phyloP scores from a whole-genome alignment of 2,329 filamentous ascomycete species.

The Talaromyces verruculosus region DNA sequence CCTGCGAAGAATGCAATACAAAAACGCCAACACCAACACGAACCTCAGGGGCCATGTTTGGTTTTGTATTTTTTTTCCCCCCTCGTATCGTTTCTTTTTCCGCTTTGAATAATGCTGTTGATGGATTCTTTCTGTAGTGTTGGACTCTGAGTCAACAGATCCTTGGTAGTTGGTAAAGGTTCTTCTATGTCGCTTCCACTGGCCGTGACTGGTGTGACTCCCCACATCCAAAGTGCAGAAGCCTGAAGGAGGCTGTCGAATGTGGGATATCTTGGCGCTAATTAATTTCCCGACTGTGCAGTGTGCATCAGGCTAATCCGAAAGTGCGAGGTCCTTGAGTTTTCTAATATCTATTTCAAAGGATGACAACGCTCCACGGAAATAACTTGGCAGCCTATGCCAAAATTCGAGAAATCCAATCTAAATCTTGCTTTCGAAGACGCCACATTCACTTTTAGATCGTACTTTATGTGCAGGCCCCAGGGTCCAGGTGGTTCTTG shows the following conservation, averaged over 20 bases:
- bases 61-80: neutral
- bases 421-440: neutral
- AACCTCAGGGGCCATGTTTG: slow-evolving; percentile 24
- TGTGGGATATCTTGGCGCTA: neutral
- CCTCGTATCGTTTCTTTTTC: neutral
- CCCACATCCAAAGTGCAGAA: neutral
- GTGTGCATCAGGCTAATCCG: neutral
- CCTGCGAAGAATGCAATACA: slow-evolving; percentile 40
- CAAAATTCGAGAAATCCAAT: neutral
- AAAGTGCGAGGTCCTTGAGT: neutral
- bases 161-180: neutral
- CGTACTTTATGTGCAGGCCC: neutral
- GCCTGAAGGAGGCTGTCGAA: no score
- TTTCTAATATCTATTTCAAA: neutral
- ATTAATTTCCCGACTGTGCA: neutral
- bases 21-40: slow-evolving; percentile 53
- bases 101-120: neutral
- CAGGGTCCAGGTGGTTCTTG: neutral
- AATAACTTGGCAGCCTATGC: neutral
- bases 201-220: neutral
- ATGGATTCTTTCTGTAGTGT: neutral
- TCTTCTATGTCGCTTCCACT: neutral
- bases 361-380: neutral
- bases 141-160: neutral
- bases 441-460: neutral